phyloP scores from a whole-genome alignment of 176 grass and related monocot species.

The Aechmea fasciata region DNA sequence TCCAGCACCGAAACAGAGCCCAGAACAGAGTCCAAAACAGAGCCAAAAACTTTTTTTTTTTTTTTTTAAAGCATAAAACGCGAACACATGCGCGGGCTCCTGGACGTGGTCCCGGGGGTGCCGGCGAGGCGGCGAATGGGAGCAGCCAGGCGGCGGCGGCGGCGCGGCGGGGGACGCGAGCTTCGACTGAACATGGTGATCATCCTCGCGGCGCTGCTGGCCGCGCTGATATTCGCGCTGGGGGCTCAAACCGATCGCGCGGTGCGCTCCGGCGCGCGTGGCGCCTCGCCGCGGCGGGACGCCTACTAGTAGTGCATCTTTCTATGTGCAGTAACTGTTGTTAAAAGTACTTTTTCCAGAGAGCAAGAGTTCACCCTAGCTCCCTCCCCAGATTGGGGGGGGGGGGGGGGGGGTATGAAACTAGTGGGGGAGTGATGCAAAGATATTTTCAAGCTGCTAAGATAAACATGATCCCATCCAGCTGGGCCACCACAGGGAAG shows the following conservation, averaged over 20 bases:
- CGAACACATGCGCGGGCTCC: background rate
- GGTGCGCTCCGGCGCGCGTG: slow-evolving; percentile 40
- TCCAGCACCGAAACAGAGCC: too few species aligned
- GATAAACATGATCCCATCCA: slow-evolving; percentile 4
- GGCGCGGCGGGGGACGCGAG: slow-evolving; percentile 9
- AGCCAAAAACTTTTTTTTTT: background rate
- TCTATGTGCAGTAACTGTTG: too few species aligned
- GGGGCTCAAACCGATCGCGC: slow-evolving; percentile 49
- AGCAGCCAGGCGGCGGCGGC: background rate
- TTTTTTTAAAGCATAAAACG: slow-evolving; percentile 14
- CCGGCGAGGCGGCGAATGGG: background rate
- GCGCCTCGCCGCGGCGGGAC: slow-evolving; percentile 27
- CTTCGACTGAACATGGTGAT: slow-evolving; percentile 59
- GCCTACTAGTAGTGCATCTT: background rate
- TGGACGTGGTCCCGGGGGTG: too few species aligned
- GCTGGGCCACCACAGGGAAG: background rate
- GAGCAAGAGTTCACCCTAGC: too few species aligned
- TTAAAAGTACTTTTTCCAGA: too few species aligned
- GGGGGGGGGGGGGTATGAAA: background rate
- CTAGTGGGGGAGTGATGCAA: background rate
- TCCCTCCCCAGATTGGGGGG: background rate
- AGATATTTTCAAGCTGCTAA: background rate
- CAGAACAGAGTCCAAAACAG: background rate
- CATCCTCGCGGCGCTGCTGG: slow-evolving; percentile 73
- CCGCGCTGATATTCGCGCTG: slow-evolving; percentile 45